Base-by-base conservation (phyloP, 148 eudicot species). In the Drosera capensis region DNA sequence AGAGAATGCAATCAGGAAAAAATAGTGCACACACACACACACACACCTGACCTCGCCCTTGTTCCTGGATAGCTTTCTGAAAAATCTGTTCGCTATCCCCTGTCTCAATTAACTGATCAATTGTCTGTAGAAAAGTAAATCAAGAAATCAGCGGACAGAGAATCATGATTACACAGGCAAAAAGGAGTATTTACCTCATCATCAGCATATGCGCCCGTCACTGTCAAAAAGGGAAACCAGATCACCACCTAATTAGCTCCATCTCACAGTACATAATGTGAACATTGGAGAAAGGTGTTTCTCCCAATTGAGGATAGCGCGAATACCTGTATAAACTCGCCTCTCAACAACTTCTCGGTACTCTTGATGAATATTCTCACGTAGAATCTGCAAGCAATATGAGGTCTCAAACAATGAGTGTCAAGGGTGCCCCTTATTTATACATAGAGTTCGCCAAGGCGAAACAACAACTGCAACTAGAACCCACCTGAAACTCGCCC, bases 51-150 rank as follows among this genome's bases (percentile, higher is more conserved):
- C 93, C 95, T 65, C 93, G 78, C 26, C 99, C 99, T 68, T 90
- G 99, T 71, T 84, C 97, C 54, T 75, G 80, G 34, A 90, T 81
- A 4, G 99, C 99, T 59, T 71, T 90, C 54, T 85, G 95, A 56
- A 90, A 90, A 20, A 84, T 90, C 49, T 84, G 95, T 51, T 90
- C 99, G 24, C 95, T 80, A 29, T 84, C 94, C 45, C 99, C 99
- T 7, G 95, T 90, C 77, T 90, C 93, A 51, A 90, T 85, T 56
- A 90, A 57, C 22, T 47, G 58, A 66, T 90, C 99, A 61, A 84
- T 71, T 42, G 93, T 90, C 95, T 90, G 80, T 23, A 23, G 55
- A 51, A 24, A 30, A 57, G 46, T 11, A 28, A 23, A 50, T 34
- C 13, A 13, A 28, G 7, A 24, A 29, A 39, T 16, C 17, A 42